Percentiles rank a stretch among this genome's conserved stretches.
phyloP scores from a whole-genome alignment of 208 protist genomes.

The Trypanosoma melophagium region DNA sequence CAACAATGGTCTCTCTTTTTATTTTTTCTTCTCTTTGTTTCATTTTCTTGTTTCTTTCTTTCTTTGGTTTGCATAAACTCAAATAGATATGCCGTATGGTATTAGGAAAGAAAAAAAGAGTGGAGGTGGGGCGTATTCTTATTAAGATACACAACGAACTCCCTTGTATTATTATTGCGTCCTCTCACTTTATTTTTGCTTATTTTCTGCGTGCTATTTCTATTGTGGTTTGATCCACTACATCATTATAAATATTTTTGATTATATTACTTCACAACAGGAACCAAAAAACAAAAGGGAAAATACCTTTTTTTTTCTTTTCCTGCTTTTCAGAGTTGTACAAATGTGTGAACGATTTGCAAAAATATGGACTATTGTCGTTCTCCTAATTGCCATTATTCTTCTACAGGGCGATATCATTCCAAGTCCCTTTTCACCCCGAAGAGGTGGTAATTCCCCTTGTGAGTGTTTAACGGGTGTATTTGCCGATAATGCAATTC shows the following conservation, averaged over 20 bases:
- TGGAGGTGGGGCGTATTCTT: too few relatives aligned
- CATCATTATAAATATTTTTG: not conserved
- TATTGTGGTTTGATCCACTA: not conserved
- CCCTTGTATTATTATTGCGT: too few relatives aligned
- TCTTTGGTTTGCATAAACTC: too few relatives aligned
- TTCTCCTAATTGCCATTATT: not conserved
- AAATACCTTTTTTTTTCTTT: not conserved
- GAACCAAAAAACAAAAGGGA: too few relatives aligned
- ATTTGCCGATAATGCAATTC: conserved; percentile 1
- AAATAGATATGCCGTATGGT: too few relatives aligned
- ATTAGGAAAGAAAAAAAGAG: conserved; percentile 11
- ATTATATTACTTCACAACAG: too few relatives aligned
- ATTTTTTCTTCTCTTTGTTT: not conserved
- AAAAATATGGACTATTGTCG: not conserved
- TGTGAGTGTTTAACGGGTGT: conserved; percentile 16
- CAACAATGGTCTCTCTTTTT: too few relatives aligned
- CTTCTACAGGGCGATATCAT: not conserved
- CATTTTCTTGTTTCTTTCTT: conserved; percentile 6
- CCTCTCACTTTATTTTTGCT: too few relatives aligned
- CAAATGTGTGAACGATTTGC: not conserved
- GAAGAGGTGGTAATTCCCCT: not conserved
- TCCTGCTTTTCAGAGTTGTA: not conserved
- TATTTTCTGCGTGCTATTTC: not conserved
- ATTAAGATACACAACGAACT: not conserved
- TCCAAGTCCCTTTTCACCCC: not conserved